A percentile compares a stretch with the other conserved stretches of the same genome.
These are phyloP conservation scores for Lasiosphaeria miniovina DNA, from an alignment of 495 filamentous ascomycete genomes.

Conservation along the genomic window DNA sequence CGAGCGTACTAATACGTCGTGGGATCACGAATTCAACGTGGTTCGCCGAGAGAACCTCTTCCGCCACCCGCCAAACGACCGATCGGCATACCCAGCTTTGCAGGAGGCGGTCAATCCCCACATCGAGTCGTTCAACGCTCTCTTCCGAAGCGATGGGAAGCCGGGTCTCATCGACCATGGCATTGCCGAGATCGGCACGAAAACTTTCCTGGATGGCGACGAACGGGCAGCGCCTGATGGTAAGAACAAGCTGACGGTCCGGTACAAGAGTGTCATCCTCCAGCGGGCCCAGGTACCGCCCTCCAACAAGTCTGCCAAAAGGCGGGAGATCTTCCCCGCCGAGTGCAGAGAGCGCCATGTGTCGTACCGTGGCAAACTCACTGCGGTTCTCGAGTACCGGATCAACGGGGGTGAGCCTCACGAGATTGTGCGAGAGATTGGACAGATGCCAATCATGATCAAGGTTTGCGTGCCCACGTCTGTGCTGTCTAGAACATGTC, in stretches of 20 bases:
- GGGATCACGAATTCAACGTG: slow-evolving; percentile 80
- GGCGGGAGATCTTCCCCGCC: slow-evolving; percentile 82
- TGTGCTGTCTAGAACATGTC: neutral
- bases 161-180: slow-evolving; percentile 70
- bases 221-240: slow-evolving; percentile 48
- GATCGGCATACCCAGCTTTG: slow-evolving; percentile 82
- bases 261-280: slow-evolving; percentile 72
- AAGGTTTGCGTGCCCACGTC: slow-evolving; percentile 50
- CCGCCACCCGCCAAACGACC: slow-evolving; percentile 78
- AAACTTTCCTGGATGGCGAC: slow-evolving; percentile 79
- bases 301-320: slow-evolving; percentile 74
- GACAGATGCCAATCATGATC: slow-evolving; percentile 89
- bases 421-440: slow-evolving; percentile 77
- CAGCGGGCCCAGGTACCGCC: slow-evolving; percentile 71
- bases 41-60: slow-evolving; percentile 83
- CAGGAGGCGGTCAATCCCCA: slow-evolving; percentile 82
- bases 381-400: slow-evolving; percentile 72
- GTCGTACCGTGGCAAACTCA: slow-evolving; percentile 84
- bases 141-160: slow-evolving; percentile 63
- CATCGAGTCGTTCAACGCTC: slow-evolving; percentile 92
- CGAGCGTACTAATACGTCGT: slow-evolving; percentile 55
- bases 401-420: slow-evolving; percentile 83
- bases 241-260: slow-evolving; percentile 69
- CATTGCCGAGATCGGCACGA: slow-evolving; percentile 84
- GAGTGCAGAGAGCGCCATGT: slow-evolving; percentile 94